These are phyloP conservation scores for Clavispora santaluciae DNA, from an alignment of 805 yeast species.

Conservation along the genomic window DNA sequence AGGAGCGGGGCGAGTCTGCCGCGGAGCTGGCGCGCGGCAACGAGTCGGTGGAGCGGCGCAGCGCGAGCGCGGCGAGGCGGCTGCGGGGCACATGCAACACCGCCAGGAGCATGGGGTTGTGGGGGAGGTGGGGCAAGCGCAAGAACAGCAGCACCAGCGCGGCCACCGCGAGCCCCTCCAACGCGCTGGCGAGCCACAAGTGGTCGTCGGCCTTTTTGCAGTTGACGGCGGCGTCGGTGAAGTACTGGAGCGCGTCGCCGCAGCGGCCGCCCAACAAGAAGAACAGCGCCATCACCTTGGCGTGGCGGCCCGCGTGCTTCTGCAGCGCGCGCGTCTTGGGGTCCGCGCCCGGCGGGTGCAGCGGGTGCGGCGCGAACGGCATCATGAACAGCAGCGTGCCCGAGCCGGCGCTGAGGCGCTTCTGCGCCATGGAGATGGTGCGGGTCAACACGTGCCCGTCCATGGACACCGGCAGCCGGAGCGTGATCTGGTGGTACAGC, in stretches of 20 bases:
- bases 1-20: conserved; percentile 31
- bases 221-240: conserved; percentile 65
- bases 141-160: conserved; percentile 55
- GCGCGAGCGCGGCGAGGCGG: conserved; percentile 30
- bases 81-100: conserved; percentile 29
- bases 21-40: conserved; percentile 4
- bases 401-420: conserved; percentile 38
- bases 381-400: conserved; percentile 24
- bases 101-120: conserved; percentile 30
- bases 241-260: conserved; percentile 61
- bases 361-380: conserved; percentile 17
- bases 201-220: conserved; percentile 64
- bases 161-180: conserved; percentile 77
- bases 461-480: conserved; percentile 74
- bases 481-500: conserved; percentile 71
- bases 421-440: conserved; percentile 39
- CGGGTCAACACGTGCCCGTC: conserved; percentile 42
- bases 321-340: conserved; percentile 31
- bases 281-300: conserved; percentile 72
- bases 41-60: conserved; percentile 42
- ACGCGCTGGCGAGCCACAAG: conserved; percentile 82
- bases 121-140: conserved; percentile 47
- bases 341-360: conserved; percentile 15
- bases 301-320: conserved; percentile 65
- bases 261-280: conserved; percentile 77